These are phyloP conservation scores for Oenanthe sinensis DNA, from an alignment of 129 eudicot species.

Conservation along the genomic window DNA sequence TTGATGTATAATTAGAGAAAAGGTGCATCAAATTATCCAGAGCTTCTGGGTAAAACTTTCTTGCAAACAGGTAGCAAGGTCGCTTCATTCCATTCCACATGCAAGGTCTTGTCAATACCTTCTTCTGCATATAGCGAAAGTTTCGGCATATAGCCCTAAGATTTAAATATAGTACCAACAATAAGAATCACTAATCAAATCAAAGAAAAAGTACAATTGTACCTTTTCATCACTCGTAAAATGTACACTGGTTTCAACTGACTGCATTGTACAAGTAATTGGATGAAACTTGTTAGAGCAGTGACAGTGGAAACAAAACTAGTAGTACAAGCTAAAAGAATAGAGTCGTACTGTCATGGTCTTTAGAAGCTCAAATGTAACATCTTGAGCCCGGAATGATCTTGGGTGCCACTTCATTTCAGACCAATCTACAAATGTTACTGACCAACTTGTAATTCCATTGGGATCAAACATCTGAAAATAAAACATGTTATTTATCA, in stretches of 20 bases:
- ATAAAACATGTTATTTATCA: background rate
- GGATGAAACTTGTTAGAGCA: background rate
- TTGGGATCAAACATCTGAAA: constrained; percentile 73
- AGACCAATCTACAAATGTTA: constrained; percentile 84
- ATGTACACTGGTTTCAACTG: constrained; percentile 20
- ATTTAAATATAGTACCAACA: background rate
- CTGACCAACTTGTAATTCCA: constrained; percentile 89
- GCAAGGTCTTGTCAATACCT: constrained; percentile 13
- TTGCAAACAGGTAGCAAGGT: constrained; percentile 29
- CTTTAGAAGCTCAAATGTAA: constrained; percentile 49
- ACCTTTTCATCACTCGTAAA: constrained; percentile 25
- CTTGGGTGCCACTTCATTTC: constrained; percentile 93
- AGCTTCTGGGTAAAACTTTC: constrained; percentile 26
- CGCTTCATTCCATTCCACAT: constrained; percentile 28
- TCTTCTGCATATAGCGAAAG: constrained; percentile 8
- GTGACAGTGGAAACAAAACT: background rate
- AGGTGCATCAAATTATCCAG: constrained; percentile 20
- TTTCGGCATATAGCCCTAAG: background rate
- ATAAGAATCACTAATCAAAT: background rate
- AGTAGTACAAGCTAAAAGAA: background rate
- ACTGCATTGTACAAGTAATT: constrained; percentile 15
- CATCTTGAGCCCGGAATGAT: constrained; percentile 53
- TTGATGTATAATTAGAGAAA: constrained; percentile 21
- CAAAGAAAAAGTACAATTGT: background rate
- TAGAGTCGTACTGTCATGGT: constrained; percentile 48